These are phyloP conservation scores for Fraxinus sp. DNA, from an alignment of 305 asterid species.

Conservation along the genomic window DNA sequence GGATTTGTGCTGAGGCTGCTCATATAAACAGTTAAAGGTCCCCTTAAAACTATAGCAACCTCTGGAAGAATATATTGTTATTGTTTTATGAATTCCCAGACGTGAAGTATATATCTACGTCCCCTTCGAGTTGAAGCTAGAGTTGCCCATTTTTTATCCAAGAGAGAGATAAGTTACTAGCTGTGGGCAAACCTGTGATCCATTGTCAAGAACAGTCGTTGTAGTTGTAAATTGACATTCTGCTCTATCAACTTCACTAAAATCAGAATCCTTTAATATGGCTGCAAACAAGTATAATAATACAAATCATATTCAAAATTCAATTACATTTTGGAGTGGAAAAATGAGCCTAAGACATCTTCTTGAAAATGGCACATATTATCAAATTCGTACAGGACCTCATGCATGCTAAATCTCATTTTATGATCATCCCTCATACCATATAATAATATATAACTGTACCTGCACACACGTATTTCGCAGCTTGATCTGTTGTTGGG, in stretches of 20 bases:
- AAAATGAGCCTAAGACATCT: constrained; percentile 1
- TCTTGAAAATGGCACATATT: not conserved
- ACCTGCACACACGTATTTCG: constrained; percentile 86
- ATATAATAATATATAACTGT: constrained; percentile 2
- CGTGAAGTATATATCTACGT: not conserved
- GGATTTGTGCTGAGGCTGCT: not conserved
- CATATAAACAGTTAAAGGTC: not conserved
- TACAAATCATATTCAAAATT: constrained; percentile 2
- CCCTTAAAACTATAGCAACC: not conserved
- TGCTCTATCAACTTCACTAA: constrained; percentile 86
- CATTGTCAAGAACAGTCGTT: constrained; percentile 81
- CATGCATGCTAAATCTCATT: not conserved
- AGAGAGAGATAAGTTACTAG: constrained; percentile 3
- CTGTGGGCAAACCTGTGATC: constrained; percentile 74
- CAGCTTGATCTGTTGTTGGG: constrained; percentile 92
- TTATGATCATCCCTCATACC: not conserved
- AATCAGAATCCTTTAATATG: constrained; percentile 84
- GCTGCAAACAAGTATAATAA: constrained; percentile 54
- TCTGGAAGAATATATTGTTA: not conserved
- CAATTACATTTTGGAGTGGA: not conserved
- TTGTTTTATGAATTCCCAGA: not conserved
- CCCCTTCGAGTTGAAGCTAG: not conserved
- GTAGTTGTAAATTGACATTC: constrained; percentile 93
- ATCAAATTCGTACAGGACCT: not conserved
- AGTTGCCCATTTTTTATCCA: not conserved